Conservation (phyloP, 148 eudicot species). For the Silene uniflora region DNA sequence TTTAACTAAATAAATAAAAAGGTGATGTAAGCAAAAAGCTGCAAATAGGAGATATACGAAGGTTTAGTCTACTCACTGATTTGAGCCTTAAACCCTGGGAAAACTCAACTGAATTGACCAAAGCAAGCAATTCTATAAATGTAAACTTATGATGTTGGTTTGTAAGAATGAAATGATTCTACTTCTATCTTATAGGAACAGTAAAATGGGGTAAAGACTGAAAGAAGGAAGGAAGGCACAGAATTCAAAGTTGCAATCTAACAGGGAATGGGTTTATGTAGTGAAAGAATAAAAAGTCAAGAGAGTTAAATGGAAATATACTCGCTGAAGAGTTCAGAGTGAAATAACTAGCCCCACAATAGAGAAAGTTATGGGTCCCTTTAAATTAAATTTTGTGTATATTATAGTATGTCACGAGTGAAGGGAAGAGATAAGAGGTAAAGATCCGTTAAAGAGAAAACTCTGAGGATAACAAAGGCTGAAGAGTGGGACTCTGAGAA, state of each 20-base stretch:
- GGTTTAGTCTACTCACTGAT: constrained; percentile 8
- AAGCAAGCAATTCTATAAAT: constrained; percentile 21
- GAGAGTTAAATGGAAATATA: constrained; percentile 19
- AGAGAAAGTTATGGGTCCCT: constrained; percentile 9
- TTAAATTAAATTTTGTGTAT: constrained; percentile 8
- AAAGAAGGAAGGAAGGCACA: constrained; percentile 22
- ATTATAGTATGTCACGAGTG: constrained; percentile 33
- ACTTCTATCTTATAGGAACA: constrained; percentile 18
- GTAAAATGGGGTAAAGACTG: constrained; percentile 15
- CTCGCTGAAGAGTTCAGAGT: constrained; percentile 20
- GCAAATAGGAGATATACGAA: constrained; percentile 29
- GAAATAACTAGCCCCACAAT: constrained; percentile 31
- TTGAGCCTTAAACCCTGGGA: constrained; percentile 25
- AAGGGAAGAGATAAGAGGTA: constrained; percentile 32
- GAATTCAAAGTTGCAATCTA: constrained; percentile 26
- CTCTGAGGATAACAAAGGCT: constrained; percentile 38
- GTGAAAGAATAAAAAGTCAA: constrained; percentile 31
- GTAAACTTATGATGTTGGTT: constrained; percentile 13
- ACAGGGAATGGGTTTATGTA: constrained; percentile 28
- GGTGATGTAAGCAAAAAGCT: constrained; percentile 24
- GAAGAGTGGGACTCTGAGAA: constrained; percentile 26
- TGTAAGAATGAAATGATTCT: constrained; percentile 19
- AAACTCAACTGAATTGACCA: constrained; percentile 23
- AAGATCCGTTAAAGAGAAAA: constrained; percentile 26
- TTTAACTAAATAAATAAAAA: constrained; percentile 20